Evolutionary conservation across 495 filamentous ascomycete genomes (phyloP).

Genomic region (Ramalina peruviana): DNA sequence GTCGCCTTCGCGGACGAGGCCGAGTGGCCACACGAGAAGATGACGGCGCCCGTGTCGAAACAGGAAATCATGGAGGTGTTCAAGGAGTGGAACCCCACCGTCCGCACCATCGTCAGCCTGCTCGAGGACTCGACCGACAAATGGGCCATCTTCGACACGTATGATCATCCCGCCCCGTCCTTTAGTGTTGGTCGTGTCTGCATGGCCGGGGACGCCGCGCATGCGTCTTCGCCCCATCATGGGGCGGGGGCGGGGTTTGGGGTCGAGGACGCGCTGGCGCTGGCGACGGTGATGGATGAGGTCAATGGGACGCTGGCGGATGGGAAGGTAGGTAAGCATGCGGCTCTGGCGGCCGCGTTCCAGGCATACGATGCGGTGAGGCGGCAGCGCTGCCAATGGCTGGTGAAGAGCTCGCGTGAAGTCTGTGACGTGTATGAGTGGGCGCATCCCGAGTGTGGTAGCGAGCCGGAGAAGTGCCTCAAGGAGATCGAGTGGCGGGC

Average conservation of each 20-base stretch:
- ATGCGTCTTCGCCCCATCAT: slow-evolving; percentile 31
- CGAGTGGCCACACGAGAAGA: slow-evolving; percentile 25
- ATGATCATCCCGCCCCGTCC: slow-evolving; percentile 25
- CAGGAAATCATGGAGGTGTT: slow-evolving; percentile 21
- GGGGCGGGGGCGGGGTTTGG: slow-evolving; percentile 42
- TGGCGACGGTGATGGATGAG: slow-evolving; percentile 26
- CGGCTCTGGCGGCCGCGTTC: slow-evolving; percentile 19
- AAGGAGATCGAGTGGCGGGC: slow-evolving; percentile 18
- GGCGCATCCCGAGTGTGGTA: slow-evolving; percentile 12
- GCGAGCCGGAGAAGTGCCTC: slow-evolving; percentile 20
- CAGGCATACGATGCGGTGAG: slow-evolving; percentile 19
- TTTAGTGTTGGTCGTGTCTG: slow-evolving; percentile 29
- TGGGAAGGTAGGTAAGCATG: background rate
- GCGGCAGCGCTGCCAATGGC: slow-evolving; percentile 20
- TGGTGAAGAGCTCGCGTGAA: slow-evolving; percentile 21
- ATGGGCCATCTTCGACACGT: slow-evolving; percentile 43
- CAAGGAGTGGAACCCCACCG: slow-evolving; percentile 23
- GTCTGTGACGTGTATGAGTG: slow-evolving; percentile 22
- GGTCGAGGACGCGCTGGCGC: slow-evolving; percentile 37
- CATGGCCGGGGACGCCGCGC: slow-evolving; percentile 36
- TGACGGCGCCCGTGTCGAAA: slow-evolving; percentile 14
- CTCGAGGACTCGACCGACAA: slow-evolving; percentile 33
- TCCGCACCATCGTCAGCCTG: slow-evolving; percentile 26
- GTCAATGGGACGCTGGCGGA: slow-evolving; percentile 7
- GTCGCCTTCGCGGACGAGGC: slow-evolving; percentile 28